Conservation (phyloP, 371 early-diverging fungal species). For the Phascolomyces articulosus region DNA sequence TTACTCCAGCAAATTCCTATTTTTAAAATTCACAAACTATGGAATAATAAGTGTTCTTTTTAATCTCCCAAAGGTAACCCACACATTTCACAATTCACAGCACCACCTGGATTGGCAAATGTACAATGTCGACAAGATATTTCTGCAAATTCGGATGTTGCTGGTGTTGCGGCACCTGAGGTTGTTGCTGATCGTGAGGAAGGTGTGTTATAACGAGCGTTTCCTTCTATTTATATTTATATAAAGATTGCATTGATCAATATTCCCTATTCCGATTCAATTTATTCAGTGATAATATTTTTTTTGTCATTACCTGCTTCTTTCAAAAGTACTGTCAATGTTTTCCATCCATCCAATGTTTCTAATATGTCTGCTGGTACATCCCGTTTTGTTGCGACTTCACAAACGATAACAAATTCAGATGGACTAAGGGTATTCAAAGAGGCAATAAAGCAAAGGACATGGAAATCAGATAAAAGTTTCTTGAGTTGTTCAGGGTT, state of each 20-base stretch:
- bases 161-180: conserved; percentile 30
- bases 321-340: conserved; percentile 67
- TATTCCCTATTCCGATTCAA: no score
- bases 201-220: conserved; percentile 19
- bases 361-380: conserved; percentile 49
- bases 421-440: conserved; percentile 50
- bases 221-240: conserved; percentile 11
- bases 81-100: conserved; percentile 92
- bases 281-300: no score
- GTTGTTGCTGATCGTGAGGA: conserved; percentile 23
- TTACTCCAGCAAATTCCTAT: no score
- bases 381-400: conserved; percentile 51
- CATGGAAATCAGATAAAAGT: conserved; percentile 81
- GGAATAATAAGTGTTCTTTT: not conserved
- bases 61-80: conserved; percentile 73
- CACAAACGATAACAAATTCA: conserved; percentile 61
- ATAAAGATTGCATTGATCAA: not conserved
- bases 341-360: conserved; percentile 77
- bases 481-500: conserved; percentile 39
- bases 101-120: conserved; percentile 72
- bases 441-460: conserved; percentile 70
- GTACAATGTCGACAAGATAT: conserved; percentile 95
- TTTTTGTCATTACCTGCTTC: conserved; percentile 50
- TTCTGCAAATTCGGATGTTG: conserved; percentile 29
- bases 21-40: not conserved